Evolutionary conservation across 805 yeast species (phyloP), one percentile per base, ranked within the genome.

Genomic region (Nakazawaea anatomiae): DNA sequence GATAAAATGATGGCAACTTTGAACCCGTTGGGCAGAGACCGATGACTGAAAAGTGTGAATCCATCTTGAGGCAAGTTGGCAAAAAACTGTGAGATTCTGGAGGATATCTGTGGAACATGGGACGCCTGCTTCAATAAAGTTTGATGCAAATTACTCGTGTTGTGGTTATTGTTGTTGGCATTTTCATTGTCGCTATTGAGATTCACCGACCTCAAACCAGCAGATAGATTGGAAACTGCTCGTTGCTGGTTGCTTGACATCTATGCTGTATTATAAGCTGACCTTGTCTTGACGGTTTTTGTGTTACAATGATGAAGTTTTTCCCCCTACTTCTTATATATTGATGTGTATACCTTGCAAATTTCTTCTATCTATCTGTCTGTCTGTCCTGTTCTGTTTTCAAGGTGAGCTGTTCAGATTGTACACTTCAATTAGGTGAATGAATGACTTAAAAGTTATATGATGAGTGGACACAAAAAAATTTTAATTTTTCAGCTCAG

Each of bases 11-110:
- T 89, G 30, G 97, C 96, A 12, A 92, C 96, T 68, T 94, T 92
- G 75, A 89, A 91, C 1, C 97, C 97, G 67, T 91, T 91, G 30
- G 97, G 97, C 1, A 97, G 97, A 4, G 92, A 85, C 58, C 95
- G 60, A 62, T 85, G 82, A 68, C 96, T 60, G 79, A 87, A 89
- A 44, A 91, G 73, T 1, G 96, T 89, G 66, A 79, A 88, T 1
- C 97, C 97, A 56, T 83, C 86, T 18, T 76, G 67, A 9, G 96
- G 96, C 57, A 83, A 86, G 60, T 84, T 83, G 56, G 78, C 80
- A 63, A 89, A 85, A 64, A 88, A 89, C 55, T 78, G 41, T 55
- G 56, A 35, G 38, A 42, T 25, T 53, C 62, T 25, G 54, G 63
- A 50, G 57, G 62, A 44, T 4, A 14, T 34, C 14, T 58, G 59